Evolutionary conservation across 805 yeast genomes (phyloP).

Genomic region (Kuraishia cidri): DNA sequence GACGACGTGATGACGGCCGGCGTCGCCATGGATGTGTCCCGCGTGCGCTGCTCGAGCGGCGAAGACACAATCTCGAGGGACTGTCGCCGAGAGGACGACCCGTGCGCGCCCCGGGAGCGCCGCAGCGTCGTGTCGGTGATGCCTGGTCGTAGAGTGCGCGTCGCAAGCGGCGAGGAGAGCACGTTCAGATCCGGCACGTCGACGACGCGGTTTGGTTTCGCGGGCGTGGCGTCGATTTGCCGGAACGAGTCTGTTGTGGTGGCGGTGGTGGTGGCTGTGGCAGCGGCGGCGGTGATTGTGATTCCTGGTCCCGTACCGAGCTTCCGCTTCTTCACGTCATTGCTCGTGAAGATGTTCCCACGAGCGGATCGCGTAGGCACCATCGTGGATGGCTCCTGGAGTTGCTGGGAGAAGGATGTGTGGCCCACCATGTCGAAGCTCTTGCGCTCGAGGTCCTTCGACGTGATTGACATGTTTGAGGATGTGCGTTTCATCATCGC

Average conservation of each 20-base stretch:
- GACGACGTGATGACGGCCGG: constrained; percentile 1
- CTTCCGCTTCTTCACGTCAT: too few species aligned
- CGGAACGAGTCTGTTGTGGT: too few species aligned
- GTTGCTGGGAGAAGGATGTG: constrained; percentile 9
- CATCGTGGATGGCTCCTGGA: too few species aligned
- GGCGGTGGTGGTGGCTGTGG: neutral
- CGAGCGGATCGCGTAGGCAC: too few species aligned
- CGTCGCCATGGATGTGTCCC: neutral
- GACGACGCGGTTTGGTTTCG: neutral
- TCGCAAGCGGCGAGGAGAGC: too few species aligned
- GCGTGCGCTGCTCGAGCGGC: neutral
- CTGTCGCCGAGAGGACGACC: too few species aligned
- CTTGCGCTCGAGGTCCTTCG: constrained; percentile 16
- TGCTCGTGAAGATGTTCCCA: too few species aligned
- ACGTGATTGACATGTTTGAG: constrained; percentile 9
- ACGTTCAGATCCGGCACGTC: neutral
- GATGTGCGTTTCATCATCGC: constrained; percentile 13
- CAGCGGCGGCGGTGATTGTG: too few species aligned
- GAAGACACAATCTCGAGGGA: neutral
- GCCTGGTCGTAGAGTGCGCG: too few species aligned
- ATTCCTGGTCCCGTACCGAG: too few species aligned
- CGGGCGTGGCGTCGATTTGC: constrained; percentile 2
- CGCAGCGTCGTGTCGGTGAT: too few species aligned
- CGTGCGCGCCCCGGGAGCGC: too few species aligned
- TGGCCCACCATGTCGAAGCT: constrained; percentile 21